Conservation (phyloP, 345 rosid genomes). For the Hibiscus mutabilis region DNA sequence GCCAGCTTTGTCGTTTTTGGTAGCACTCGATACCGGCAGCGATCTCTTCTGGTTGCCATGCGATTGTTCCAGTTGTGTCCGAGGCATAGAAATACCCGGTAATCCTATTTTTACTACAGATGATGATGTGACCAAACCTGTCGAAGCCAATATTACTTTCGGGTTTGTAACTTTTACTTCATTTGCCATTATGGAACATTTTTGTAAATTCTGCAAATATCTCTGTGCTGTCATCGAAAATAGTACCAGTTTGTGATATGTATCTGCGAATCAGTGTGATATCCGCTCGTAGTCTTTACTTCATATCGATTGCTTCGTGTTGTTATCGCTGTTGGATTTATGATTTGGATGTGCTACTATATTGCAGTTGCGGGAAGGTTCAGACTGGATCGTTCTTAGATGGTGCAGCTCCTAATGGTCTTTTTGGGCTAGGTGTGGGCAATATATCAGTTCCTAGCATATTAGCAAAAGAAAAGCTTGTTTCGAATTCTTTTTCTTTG, state of each 20-base stretch:
- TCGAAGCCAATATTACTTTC: constrained; percentile 38
- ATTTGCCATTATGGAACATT: not conserved
- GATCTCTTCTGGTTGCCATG: constrained; percentile 98
- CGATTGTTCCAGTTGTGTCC: constrained; percentile 59
- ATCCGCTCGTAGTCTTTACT: not conserved
- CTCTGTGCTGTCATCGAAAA: not conserved
- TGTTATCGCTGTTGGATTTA: not conserved
- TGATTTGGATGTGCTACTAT: constrained; percentile 14
- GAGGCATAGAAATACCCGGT: constrained; percentile 20
- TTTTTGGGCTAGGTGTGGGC: constrained; percentile 87
- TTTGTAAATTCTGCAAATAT: not conserved
- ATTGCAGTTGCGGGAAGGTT: constrained; percentile 72
- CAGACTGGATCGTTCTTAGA: constrained; percentile 82
- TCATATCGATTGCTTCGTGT: not conserved
- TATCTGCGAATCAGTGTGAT: too few relatives aligned
- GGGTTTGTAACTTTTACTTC: constrained; percentile 35
- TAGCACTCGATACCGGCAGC: constrained; percentile 93
- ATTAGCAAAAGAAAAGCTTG: constrained; percentile 55
- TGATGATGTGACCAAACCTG: constrained; percentile 17
- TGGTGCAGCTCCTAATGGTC: constrained; percentile 94
- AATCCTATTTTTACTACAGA: constrained; percentile 55
- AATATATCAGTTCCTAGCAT: constrained; percentile 78
- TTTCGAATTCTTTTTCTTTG: constrained; percentile 87
- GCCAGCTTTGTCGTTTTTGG: constrained; percentile 60
- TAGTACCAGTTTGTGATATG: not conserved